Evolutionary conservation across 2,329 filamentous ascomycete species (phyloP), one percentile per base, ranked within the genome.

Genomic region (Leptodontidium sp.): DNA sequence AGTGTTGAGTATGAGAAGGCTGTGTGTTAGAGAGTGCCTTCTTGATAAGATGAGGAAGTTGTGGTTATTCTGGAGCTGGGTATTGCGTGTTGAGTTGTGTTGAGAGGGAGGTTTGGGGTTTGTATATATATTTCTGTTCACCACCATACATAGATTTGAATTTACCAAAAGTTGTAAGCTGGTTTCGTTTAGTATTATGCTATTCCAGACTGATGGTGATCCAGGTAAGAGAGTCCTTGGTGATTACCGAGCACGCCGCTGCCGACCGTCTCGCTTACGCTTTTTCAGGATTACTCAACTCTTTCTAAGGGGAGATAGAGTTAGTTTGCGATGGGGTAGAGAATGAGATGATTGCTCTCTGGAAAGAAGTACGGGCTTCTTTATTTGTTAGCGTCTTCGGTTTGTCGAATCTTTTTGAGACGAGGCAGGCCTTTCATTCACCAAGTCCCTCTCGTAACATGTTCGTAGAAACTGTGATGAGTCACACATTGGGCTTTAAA

Each of bases 1-100:
- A 73, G 72, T 55, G 66, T 71, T 8, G 74, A 75, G 64, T 70
- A 68, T 67, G 68, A 72, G n/a, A 59, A 62, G 52, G 61, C 57
- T 26, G 9, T 55, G 61, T 65, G 61, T 57, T 68, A 68, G 38
- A 47, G 7, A 2, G n/a, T 24, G 38, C 8, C 11, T 40, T 9
- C 8, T 40, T 9, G 38, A 12, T 8, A 11, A 40, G 38, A 1
- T 40, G 29, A 35, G 52, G n/a, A 35, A 35, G 52, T 32, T 53
- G 26, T n/a, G 52, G 32, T 3, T 7, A 47, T 47, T 1, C 4
- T 17, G 29, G 7, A 55, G 14, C 26, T 35, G 29, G 14, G 14
- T 55, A 17, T 1, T 55, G 7, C 21, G 21, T 21, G 9, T 12
- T 32, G 29, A 32, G 21, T 21, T 40, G 12, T 53, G 29, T 35